Evolutionary conservation across 2,329 filamentous ascomycete genomes (phyloP).

Genomic region (Beauveria caledonica): DNA sequence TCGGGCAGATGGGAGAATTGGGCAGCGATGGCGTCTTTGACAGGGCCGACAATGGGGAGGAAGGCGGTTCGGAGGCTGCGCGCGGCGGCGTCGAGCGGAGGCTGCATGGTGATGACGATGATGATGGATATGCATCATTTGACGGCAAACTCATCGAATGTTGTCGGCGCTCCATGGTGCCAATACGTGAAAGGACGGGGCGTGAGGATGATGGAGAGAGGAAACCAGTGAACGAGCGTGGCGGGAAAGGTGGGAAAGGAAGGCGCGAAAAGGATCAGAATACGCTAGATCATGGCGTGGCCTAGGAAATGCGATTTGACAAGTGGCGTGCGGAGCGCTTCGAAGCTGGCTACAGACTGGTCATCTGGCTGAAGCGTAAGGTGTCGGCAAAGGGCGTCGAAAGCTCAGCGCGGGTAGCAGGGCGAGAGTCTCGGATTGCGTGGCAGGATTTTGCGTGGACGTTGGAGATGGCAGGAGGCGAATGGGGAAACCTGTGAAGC

Average conservation of each 20-base stretch:
- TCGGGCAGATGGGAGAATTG: constrained; percentile 32
- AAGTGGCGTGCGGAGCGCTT: not conserved
- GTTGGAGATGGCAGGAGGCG: not conserved
- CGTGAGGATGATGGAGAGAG: not conserved
- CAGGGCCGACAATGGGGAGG: constrained; percentile 47
- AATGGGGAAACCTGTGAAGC: not conserved
- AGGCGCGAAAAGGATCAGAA: not conserved
- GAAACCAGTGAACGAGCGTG: not conserved
- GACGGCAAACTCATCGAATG: not conserved
- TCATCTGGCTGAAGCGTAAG: not conserved
- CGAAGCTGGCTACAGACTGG: not conserved
- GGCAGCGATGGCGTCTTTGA: constrained; percentile 45
- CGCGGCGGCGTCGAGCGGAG: constrained; percentile 23
- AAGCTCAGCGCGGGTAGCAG: not conserved
- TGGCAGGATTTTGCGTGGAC: not conserved
- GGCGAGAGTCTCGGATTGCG: not conserved
- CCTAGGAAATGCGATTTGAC: not conserved
- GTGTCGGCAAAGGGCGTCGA: not conserved
- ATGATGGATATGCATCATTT: constrained; percentile 18
- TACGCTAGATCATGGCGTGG: constrained; percentile 12
- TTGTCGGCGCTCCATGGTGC: constrained; percentile 8
- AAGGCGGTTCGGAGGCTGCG: constrained; percentile 30
- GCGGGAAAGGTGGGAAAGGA: not conserved
- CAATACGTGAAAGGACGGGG: not conserved
- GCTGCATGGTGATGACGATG: constrained; percentile 14